Percentiles rank a stretch among this genome's conserved stretches.
Conservation (phyloP, 768 basidiomycete genomes). For the Mycena filopes region DNA sequence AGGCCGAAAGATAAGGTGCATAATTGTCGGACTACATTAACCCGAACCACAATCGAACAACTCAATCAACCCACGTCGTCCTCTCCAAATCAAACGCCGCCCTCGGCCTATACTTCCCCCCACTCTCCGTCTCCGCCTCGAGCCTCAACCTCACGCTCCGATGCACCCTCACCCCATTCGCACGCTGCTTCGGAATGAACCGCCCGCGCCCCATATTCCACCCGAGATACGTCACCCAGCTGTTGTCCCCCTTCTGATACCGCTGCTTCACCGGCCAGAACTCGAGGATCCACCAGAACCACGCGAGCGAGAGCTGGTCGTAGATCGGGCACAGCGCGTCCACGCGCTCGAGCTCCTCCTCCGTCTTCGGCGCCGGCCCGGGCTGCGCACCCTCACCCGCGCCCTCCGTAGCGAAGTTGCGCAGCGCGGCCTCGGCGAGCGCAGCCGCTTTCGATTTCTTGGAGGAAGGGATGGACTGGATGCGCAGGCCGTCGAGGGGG, state of each 20-base stretch:
- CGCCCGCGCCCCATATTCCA: conserved; percentile 44
- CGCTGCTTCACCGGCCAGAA: conserved; percentile 29
- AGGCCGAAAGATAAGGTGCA: too few relatives aligned
- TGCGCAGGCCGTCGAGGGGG: conserved; percentile 34
- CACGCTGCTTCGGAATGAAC: conserved; percentile 41
- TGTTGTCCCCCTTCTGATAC: conserved; percentile 31
- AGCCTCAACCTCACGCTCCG: conserved; percentile 50
- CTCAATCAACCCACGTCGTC: conserved; percentile 45
- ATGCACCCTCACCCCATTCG: conserved; percentile 43
- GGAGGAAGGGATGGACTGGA: conserved; percentile 42
- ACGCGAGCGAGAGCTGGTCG: conserved; percentile 58
- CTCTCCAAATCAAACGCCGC: conserved; percentile 46
- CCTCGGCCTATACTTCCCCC: conserved; percentile 44
- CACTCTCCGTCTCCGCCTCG: conserved; percentile 45
- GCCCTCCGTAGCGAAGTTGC: conserved; percentile 21
- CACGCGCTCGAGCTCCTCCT: conserved; percentile 61
- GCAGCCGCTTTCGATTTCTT: not conserved
- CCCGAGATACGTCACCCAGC: conserved; percentile 21
- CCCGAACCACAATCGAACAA: not conserved
- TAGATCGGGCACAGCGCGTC: conserved; percentile 59
- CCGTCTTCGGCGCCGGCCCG: conserved; percentile 35
- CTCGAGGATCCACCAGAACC: conserved; percentile 56
- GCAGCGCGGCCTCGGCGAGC: conserved; percentile 13
- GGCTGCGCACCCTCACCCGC: too few relatives aligned
- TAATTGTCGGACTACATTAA: too few relatives aligned